These are phyloP conservation scores for Yarrowia sp. DNA, from an alignment of 805 yeast genomes.

Conservation along the genomic window DNA sequence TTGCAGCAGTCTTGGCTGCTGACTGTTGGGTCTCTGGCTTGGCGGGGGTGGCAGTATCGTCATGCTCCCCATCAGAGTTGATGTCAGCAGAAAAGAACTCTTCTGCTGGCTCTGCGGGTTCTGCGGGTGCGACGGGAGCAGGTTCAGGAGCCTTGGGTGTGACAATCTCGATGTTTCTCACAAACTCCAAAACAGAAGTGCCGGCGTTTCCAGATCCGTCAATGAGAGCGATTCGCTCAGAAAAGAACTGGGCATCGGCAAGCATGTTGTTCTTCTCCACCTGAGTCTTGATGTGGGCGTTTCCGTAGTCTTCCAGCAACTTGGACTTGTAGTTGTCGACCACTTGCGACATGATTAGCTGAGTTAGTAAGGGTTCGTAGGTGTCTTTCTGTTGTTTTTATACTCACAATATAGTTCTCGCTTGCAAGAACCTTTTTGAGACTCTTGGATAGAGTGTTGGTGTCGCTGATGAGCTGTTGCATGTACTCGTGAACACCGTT, in stretches of 20 bases:
- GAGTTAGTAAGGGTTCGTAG: conserved; percentile 22
- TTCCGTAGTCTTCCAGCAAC: conserved; percentile 61
- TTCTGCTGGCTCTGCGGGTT: conserved; percentile 14
- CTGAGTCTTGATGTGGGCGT: conserved; percentile 48
- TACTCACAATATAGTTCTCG: conserved; percentile 50
- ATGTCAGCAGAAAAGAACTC: conserved; percentile 34
- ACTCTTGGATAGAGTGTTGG: conserved; percentile 66
- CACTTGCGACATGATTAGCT: conserved; percentile 48
- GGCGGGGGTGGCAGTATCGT: neutral
- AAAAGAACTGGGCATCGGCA: conserved; percentile 67
- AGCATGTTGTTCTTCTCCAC: conserved; percentile 55
- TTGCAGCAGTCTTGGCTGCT: conserved; percentile 12
- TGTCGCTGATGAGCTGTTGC: conserved; percentile 70
- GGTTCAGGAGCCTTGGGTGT: conserved; percentile 8
- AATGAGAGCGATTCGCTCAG: conserved; percentile 64
- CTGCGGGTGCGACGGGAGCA: neutral
- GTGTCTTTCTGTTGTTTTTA: neutral
- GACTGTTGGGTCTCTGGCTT: neutral
- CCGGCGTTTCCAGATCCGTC: conserved; percentile 48
- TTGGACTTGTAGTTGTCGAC: conserved; percentile 63
- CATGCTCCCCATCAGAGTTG: conserved; percentile 34
- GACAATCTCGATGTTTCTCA: conserved; percentile 27
- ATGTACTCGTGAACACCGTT: conserved; percentile 66
- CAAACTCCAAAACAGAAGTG: conserved; percentile 26
- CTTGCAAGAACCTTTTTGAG: conserved; percentile 64